Percentiles rank a stretch among this genome's conserved stretches.
These are phyloP conservation scores for Spergularia marina DNA, from an alignment of 148 eudicot genomes.

Conservation along the genomic window DNA sequence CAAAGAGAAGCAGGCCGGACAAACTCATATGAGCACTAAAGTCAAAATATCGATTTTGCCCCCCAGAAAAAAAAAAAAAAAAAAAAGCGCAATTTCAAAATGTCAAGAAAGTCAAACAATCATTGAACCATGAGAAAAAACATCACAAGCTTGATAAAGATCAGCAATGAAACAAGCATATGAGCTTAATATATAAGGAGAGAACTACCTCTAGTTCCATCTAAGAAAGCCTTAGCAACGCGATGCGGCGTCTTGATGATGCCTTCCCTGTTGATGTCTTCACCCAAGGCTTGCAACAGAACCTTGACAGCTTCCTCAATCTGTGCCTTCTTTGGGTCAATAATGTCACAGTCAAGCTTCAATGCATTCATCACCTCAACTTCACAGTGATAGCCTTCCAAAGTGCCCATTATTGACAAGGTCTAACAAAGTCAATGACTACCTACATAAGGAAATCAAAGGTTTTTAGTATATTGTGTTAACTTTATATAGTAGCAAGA, in stretches of 20 bases:
- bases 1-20: too few relatives aligned
- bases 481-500: too few relatives aligned
- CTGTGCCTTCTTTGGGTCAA: constrained; percentile 13
- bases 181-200: background rate
- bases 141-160: too few relatives aligned
- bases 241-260: constrained; percentile 70
- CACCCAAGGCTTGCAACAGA: constrained; percentile 72
- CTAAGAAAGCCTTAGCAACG: constrained; percentile 73
- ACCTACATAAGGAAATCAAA: too few relatives aligned
- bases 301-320: constrained; percentile 59
- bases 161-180: background rate
- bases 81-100: too few relatives aligned
- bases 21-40: too few relatives aligned
- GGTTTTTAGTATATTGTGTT: too few relatives aligned
- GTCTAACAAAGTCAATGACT: background rate
- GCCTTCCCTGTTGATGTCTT: constrained; percentile 77
- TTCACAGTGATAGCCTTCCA: constrained; percentile 24
- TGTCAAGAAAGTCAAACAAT: too few relatives aligned
- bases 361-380: constrained; percentile 43
- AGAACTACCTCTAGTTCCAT: constrained; percentile 67
- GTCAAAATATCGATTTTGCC: too few relatives aligned
- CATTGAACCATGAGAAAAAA: too few relatives aligned
- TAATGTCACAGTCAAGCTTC: constrained; percentile 22
- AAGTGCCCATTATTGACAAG: background rate
- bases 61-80: too few relatives aligned